A percentile compares a stretch with the other conserved stretches of the same genome.
phyloP scores from a whole-genome alignment of 768 basidiomycete species.

The Rhizopogon vinicolor region DNA sequence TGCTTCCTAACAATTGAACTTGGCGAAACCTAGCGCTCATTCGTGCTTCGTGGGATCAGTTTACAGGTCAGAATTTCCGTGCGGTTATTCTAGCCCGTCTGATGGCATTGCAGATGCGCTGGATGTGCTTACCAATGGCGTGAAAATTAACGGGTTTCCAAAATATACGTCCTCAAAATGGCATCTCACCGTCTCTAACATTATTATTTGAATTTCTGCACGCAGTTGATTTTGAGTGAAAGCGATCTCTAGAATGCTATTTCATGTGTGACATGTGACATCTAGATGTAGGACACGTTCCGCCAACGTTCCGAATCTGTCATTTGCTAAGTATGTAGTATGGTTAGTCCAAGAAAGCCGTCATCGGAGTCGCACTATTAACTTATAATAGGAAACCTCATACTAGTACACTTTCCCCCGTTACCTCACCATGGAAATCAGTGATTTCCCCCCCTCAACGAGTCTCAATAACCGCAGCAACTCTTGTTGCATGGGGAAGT shows the following conservation, averaged over 20 bases:
- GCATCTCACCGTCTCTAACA: not conserved
- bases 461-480: not conserved
- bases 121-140: constrained; percentile 66
- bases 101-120: constrained; percentile 43
- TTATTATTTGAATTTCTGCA: not conserved
- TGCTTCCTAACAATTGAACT: not conserved
- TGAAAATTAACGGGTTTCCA: constrained; percentile 43
- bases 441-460: no score
- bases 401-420: not conserved
- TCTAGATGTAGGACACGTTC: no score
- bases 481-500: not conserved
- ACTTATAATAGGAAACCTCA: not conserved
- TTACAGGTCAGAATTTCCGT: not conserved
- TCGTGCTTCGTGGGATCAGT: not conserved
- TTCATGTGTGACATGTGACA: not conserved
- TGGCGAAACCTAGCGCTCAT: not conserved
- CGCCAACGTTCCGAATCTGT: not conserved
- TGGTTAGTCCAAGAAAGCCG: no score
- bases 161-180: not conserved
- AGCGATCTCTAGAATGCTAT: not conserved
- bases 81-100: not conserved
- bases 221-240: not conserved
- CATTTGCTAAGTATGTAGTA: not conserved
- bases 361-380: no score
- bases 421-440: not conserved